Evolutionary conservation across 2,329 filamentous ascomycete species (phyloP).

Genomic region (Penicillium sp.): DNA sequence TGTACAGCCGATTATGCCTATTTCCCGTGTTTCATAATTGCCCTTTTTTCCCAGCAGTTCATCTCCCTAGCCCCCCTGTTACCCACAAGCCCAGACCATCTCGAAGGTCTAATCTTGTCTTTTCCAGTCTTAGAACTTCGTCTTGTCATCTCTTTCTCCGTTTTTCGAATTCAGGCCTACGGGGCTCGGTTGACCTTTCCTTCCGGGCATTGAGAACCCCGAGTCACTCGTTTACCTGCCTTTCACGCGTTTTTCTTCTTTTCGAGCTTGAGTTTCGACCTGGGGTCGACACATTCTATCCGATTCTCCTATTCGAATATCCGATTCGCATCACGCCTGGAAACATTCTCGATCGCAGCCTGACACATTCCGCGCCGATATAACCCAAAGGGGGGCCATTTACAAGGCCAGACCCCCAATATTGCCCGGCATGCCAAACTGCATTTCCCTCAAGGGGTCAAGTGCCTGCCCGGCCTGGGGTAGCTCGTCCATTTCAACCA

Average conservation of each 20-base stretch:
- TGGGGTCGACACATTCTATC: conserved; percentile 12
- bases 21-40: conserved; percentile 8
- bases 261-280: conserved; percentile 16
- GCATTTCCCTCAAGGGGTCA: conserved; percentile 71
- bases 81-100: conserved; percentile 19
- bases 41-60: conserved; percentile 12
- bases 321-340: conserved; percentile 1
- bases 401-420: conserved; percentile 9
- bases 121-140: conserved; percentile 17
- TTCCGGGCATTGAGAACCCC: conserved; percentile 21
- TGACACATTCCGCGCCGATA: conserved; percentile 25
- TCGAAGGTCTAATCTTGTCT: conserved; percentile 3
- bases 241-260: conserved; percentile 17
- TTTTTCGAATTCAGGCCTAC: conserved; percentile 18
- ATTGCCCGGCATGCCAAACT: conserved; percentile 40
- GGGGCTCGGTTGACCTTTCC: conserved; percentile 24
- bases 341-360: conserved; percentile 7
- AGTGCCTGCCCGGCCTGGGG: conserved; percentile 71
- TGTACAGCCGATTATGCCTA: not conserved
- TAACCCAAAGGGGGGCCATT: not conserved
- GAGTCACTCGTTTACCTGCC: conserved; percentile 25
- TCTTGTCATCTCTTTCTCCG: conserved; percentile 14
- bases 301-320: conserved; percentile 5
- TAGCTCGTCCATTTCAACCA: conserved; percentile 68
- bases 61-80: conserved; percentile 14